Evolutionary conservation across 805 yeast genomes (phyloP).

Genomic region (Saccharomycopsis fermentans): DNA sequence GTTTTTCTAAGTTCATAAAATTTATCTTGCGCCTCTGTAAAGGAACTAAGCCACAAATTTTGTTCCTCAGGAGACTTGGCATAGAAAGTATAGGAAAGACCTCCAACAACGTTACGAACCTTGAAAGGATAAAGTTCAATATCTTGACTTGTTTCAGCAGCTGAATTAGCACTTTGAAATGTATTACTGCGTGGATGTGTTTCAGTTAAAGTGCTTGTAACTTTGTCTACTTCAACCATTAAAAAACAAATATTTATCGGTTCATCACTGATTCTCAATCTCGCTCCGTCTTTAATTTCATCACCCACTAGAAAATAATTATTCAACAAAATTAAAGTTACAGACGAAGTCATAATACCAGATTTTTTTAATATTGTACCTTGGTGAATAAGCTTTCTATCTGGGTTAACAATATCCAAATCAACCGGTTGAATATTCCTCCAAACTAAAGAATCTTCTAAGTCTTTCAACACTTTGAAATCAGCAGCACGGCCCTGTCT

Average conservation of each 20-base stretch:
- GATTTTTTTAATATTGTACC: slow-evolving; percentile 55
- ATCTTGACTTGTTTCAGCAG: slow-evolving; percentile 13
- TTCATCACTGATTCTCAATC: slow-evolving; percentile 38
- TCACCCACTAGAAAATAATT: slow-evolving; percentile 62
- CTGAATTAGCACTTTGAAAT: background rate
- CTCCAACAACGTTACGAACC: slow-evolving; percentile 48
- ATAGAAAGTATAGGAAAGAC: slow-evolving; percentile 41
- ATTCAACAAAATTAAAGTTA: slow-evolving; percentile 52
- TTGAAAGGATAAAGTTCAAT: slow-evolving; percentile 31
- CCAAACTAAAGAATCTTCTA: slow-evolving; percentile 47
- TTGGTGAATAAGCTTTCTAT: slow-evolving; percentile 45
- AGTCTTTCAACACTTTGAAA: slow-evolving; percentile 40
- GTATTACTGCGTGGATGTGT: background rate
- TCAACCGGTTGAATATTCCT: slow-evolving; percentile 39
- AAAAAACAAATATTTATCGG: slow-evolving; percentile 56
- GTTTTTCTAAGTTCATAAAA: slow-evolving; percentile 30
- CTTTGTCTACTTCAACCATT: slow-evolving; percentile 32
- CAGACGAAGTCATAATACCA: slow-evolving; percentile 52
- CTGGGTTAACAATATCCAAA: slow-evolving; percentile 40
- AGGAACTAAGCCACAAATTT: slow-evolving; percentile 45
- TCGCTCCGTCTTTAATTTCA: slow-evolving; percentile 32
- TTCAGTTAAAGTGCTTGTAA: background rate
- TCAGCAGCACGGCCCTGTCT: slow-evolving; percentile 54
- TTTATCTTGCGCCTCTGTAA: slow-evolving; percentile 37
- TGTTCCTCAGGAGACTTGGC: slow-evolving; percentile 41